A percentile compares a stretch with the other conserved stretches of the same genome.
Conservation (phyloP, 2,329 filamentous ascomycete genomes). For the Alternaria gaisen region DNA sequence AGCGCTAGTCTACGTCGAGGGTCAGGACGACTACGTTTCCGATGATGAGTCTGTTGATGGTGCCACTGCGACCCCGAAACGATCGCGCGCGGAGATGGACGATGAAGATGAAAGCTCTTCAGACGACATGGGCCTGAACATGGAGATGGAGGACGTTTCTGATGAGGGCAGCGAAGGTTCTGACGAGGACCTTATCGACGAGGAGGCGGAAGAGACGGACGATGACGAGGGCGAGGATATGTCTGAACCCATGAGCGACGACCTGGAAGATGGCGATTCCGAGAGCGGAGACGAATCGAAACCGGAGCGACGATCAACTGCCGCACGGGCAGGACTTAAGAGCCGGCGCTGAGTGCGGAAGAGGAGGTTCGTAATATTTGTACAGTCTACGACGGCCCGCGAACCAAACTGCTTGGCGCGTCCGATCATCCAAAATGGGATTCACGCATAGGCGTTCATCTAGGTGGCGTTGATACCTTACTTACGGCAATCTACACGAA, state of each 20-base stretch:
- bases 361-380: conserved; percentile 9
- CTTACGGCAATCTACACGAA: conserved; percentile 4
- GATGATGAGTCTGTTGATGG: conserved; percentile 57
- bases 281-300: conserved; percentile 55
- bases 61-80: conserved; percentile 33
- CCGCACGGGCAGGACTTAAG: conserved; percentile 41
- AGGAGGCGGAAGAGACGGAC: conserved; percentile 61
- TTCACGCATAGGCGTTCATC: conserved; percentile 12
- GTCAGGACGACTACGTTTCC: conserved; percentile 69
- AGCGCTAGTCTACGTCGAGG: conserved; percentile 86
- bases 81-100: conserved; percentile 34
- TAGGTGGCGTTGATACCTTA: conserved; percentile 6
- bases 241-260: conserved; percentile 57
- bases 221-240: conserved; percentile 58
- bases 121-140: conserved; percentile 66
- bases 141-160: conserved; percentile 53
- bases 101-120: conserved; percentile 56
- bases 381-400: conserved; percentile 14
- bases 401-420: conserved; percentile 10
- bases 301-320: conserved; percentile 46
- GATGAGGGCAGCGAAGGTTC: conserved; percentile 55
- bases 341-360: conserved; percentile 34
- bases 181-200: conserved; percentile 59
- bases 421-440: conserved; percentile 14
- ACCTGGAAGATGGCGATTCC: conserved; percentile 55